These are phyloP conservation scores for Fragilariopsis cylindrus DNA, from an alignment of 108 stramenopile species.

Conservation along the genomic window DNA sequence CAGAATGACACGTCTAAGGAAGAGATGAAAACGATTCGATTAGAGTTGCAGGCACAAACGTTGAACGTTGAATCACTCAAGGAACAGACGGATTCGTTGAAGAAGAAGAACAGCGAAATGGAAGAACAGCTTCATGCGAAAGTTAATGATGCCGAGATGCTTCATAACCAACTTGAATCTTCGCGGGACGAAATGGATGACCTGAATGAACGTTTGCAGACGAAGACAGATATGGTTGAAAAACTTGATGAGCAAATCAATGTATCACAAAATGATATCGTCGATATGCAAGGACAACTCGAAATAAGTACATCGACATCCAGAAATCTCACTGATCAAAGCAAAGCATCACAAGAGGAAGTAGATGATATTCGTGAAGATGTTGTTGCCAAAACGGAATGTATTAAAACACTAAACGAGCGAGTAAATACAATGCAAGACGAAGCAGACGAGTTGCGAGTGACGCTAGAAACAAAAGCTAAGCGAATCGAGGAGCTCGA, in stretches of 20 bases:
- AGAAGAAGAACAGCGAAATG: background rate
- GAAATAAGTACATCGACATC: background rate
- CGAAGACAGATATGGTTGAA: background rate
- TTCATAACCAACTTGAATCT: slow-evolving; percentile 7
- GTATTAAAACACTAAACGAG: background rate
- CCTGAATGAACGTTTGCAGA: background rate
- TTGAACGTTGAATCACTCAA: background rate
- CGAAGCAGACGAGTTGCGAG: background rate
- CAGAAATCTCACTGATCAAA: background rate
- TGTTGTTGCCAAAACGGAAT: background rate
- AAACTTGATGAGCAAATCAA: background rate
- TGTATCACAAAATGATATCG: background rate
- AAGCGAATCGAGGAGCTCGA: slow-evolving; percentile 2
- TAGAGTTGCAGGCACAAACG: background rate
- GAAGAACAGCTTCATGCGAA: slow-evolving; percentile 10
- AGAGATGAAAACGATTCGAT: background rate
- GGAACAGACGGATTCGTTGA: background rate
- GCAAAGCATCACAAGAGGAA: slow-evolving; percentile 4
- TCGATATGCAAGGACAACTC: background rate
- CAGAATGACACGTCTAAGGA: background rate
- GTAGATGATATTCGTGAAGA: background rate
- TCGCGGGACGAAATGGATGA: background rate
- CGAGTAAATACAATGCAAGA: background rate
- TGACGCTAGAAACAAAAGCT: background rate
- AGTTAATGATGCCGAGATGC: background rate